Base-by-base conservation (phyloP, 2,329 filamentous ascomycete genomes). In the Alternaria brassicae region DNA sequence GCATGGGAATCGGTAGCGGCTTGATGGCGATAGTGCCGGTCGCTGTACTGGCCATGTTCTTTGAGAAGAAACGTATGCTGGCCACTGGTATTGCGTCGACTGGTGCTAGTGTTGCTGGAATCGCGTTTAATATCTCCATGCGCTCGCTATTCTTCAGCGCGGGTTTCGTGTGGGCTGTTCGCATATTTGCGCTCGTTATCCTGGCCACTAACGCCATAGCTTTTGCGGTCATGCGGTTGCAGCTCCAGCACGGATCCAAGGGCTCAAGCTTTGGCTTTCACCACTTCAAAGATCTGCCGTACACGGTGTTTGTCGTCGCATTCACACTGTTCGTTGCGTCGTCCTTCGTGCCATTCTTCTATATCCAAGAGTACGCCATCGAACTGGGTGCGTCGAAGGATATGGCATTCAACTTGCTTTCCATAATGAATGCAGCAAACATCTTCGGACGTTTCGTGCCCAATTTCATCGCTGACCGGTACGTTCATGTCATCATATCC, bases 361-460 rank as follows among this genome's bases (percentile, higher is more conserved):
- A 67, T 54, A 62, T 70, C 19, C 63, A 66, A 32, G 61, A 66
- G 27, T 69, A 68, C 53, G 67, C 63, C 17, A 54, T 69, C 8
- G 36, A 45, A n/a, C 45, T 70, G 17, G 64, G 66, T 12, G 53
- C 66, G 13, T 45, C 51, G 50, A 68, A 79, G 3, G 80, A 82
- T 0, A 76, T 89, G 2, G 84, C 86, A 0, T 88, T 86, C 65
- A 90, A 89, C 66, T 78, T 90, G n/a, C 77, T 91, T 6, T 83
- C 88, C 3, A 87, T 91, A 60, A 79, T 90, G 60, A 91, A 91
- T 67, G 86, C 82, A 0, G 84, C 86, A 5, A 74, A 70, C 49
- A 69, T 74, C 7, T 78, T 81, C 71, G 80, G 80, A 8, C 76
- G 80, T 7, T 76, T 81, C 48, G 69, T 81, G 6, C 79, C 79